Conservation (phyloP, 345 rosid species). For the Eucalyptus curtisii region DNA sequence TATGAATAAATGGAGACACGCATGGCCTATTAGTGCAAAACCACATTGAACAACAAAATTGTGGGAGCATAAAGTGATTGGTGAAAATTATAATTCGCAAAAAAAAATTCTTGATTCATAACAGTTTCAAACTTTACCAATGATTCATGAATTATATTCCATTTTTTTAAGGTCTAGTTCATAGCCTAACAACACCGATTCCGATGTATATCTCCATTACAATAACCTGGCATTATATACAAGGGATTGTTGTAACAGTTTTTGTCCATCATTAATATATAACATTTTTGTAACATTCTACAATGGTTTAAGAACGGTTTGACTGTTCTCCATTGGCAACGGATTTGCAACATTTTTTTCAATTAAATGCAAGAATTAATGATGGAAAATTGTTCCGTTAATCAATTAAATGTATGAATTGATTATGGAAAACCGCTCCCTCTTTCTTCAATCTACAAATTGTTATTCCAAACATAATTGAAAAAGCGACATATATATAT, state of each 20-base stretch:
- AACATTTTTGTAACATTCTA: not conserved
- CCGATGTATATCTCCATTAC: not conserved
- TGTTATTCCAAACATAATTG: not conserved
- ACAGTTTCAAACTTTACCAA: not conserved
- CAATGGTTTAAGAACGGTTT: no score
- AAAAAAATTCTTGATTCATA: no score
- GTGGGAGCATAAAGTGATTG: no score
- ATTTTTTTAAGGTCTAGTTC: not conserved
- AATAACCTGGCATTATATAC: not conserved
- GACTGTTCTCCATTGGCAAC: no score
- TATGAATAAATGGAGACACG: no score
- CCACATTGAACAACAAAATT: no score
- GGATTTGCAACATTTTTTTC: not conserved
- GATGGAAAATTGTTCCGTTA: no score
- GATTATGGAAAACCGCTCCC: not conserved
- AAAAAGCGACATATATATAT: no score
- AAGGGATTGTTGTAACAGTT: not conserved
- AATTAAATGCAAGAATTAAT: not conserved
- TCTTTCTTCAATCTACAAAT: no score
- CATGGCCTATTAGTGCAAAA: not conserved
- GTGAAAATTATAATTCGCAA: no score
- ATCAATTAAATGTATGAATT: not conserved
- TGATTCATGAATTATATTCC: rapidly evolving
- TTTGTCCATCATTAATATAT: no score
- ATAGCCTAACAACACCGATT: not conserved